These are phyloP conservation scores for Aaosphaeria pasadenensis DNA, from an alignment of 2,329 filamentous ascomycete genomes.

Conservation along the genomic window DNA sequence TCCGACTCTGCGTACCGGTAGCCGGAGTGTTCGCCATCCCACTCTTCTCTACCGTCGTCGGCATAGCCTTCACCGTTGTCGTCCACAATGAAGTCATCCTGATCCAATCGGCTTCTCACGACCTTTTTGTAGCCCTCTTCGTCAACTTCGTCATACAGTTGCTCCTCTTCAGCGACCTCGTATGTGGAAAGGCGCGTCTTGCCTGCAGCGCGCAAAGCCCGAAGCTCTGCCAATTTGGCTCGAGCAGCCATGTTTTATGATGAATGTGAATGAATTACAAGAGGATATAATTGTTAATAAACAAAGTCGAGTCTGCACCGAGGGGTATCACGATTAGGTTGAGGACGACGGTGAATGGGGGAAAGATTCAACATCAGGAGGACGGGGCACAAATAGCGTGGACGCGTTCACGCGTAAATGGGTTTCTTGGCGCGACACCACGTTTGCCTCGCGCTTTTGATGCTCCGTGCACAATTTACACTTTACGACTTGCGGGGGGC, in stretches of 20 bases:
- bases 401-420: slow-evolving; percentile 17
- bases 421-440: slow-evolving; percentile 1
- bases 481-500: no score
- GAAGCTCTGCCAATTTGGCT: slow-evolving; percentile 65
- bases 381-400: background rate
- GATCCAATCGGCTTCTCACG: slow-evolving; percentile 79
- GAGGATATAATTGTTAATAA: slow-evolving; percentile 8
- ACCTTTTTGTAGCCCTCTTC: slow-evolving; percentile 97
- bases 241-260: slow-evolving; percentile 30
- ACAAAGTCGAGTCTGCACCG: slow-evolving; percentile 5
- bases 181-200: slow-evolving; percentile 90
- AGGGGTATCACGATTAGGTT: slow-evolving; percentile 7
- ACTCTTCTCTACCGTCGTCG: slow-evolving; percentile 82
- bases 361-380: slow-evolving; percentile 5
- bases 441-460: no score
- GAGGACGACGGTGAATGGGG: slow-evolving; percentile 13
- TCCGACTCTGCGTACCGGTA: slow-evolving; percentile 60
- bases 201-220: slow-evolving; percentile 79
- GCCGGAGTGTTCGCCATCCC: slow-evolving; percentile 68
- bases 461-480: no score
- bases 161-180: slow-evolving; percentile 76
- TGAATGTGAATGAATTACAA: slow-evolving; percentile 2
- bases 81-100: slow-evolving; percentile 98
- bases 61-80: slow-evolving; percentile 97
- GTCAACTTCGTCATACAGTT: slow-evolving; percentile 93